phyloP scores from a whole-genome alignment of 495 filamentous ascomycete genomes.

The Hypoxylon trugodes region DNA sequence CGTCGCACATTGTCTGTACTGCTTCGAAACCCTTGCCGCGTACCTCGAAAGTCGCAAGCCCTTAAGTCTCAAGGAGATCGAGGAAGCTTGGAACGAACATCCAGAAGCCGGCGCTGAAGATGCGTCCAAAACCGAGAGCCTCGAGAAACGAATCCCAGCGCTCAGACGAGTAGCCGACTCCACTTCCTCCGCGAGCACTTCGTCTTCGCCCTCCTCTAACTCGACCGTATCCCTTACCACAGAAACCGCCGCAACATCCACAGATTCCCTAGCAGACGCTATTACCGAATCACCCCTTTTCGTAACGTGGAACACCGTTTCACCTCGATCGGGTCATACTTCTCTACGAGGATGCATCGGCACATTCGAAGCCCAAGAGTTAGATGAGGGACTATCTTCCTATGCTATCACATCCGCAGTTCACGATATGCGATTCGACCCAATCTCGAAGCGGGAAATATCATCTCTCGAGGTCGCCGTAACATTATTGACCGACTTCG shows the following conservation, averaged over 20 bases:
- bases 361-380: slow-evolving; percentile 84
- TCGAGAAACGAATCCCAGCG: slow-evolving; percentile 50
- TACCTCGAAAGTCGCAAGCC: slow-evolving; percentile 52
- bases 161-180: slow-evolving; percentile 47
- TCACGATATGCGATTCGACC: slow-evolving; percentile 84
- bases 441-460: slow-evolving; percentile 74
- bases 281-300: slow-evolving; percentile 74
- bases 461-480: slow-evolving; percentile 72
- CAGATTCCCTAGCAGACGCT: slow-evolving; percentile 29
- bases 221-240: slow-evolving; percentile 45
- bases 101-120: slow-evolving; percentile 41
- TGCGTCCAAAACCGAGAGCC: slow-evolving; percentile 40
- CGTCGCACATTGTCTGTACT: slow-evolving; percentile 83
- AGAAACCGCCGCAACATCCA: slow-evolving; percentile 41
- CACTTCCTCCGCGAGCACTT: slow-evolving; percentile 41
- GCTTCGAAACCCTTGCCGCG: slow-evolving; percentile 83
- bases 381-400: slow-evolving; percentile 73
- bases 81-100: slow-evolving; percentile 74
- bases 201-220: slow-evolving; percentile 44
- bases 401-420: slow-evolving; percentile 93
- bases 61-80: slow-evolving; percentile 68
- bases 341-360: slow-evolving; percentile 94
- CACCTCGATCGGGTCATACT: slow-evolving; percentile 61
- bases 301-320: slow-evolving; percentile 91
- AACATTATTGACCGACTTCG: slow-evolving; percentile 80